Conservation (phyloP, 768 basidiomycete species). For the Flagelloscypha sp. region DNA sequence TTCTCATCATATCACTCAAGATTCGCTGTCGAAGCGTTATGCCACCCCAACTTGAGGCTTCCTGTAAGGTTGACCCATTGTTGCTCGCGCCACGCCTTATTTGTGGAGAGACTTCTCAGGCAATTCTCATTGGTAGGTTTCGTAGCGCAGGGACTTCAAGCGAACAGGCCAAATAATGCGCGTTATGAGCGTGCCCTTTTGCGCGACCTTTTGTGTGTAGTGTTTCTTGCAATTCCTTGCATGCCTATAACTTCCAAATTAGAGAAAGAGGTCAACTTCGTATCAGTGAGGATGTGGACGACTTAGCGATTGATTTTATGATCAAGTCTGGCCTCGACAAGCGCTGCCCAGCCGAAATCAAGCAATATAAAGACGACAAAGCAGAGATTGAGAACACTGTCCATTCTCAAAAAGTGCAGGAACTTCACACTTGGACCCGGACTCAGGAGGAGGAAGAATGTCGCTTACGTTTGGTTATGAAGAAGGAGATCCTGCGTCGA, state of each 20-base stretch:
- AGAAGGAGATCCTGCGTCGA: no score
- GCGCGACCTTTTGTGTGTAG: slow-evolving; percentile 13
- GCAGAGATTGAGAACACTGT: background rate
- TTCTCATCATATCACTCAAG: slow-evolving; percentile 1
- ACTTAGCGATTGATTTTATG: slow-evolving; percentile 19
- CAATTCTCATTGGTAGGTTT: no score
- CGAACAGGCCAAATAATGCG: no score
- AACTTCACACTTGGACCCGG: no score
- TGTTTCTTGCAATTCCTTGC: no score
- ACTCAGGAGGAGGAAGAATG: no score
- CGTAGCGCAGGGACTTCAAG: no score
- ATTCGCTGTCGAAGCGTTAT: slow-evolving; percentile 3
- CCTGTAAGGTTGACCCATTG: slow-evolving; percentile 5
- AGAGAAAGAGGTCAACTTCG: slow-evolving; percentile 1
- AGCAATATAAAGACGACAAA: slow-evolving; percentile 16
- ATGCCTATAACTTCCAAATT: background rate
- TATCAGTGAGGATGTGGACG: slow-evolving; percentile 16
- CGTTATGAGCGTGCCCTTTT: slow-evolving; percentile 12
- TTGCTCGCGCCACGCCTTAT: slow-evolving; percentile 22
- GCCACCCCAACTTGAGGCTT: slow-evolving; percentile 6
- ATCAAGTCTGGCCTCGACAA: slow-evolving; percentile 19
- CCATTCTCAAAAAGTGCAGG: no score
- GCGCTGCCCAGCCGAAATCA: slow-evolving; percentile 17
- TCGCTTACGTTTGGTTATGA: no score
- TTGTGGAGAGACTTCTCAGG: slow-evolving; percentile 32